A percentile compares a stretch with the other conserved stretches of the same genome.
These are phyloP conservation scores for Elymus sibiricus DNA, from an alignment of 176 grass and related monocot genomes.

Conservation along the genomic window DNA sequence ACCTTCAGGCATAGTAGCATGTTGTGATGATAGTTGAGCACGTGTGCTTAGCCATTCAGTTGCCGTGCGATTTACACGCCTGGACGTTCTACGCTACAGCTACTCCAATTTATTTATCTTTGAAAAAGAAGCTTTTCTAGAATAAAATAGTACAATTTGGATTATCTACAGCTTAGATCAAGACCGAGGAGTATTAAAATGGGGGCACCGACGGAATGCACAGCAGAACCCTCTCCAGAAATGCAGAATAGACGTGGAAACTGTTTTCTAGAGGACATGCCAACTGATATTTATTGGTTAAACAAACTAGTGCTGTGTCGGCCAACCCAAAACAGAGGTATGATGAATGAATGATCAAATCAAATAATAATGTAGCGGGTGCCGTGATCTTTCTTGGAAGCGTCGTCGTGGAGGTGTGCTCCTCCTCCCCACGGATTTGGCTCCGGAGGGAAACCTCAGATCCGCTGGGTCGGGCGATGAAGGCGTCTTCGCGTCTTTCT, in stretches of 20 bases:
- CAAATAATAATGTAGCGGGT: background rate
- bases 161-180: background rate
- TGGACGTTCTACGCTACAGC: background rate
- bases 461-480: too few species aligned
- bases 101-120: too few species aligned
- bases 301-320: background rate
- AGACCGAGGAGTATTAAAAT: background rate
- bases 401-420: too few species aligned
- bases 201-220: conserved; percentile 11
- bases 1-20: background rate
- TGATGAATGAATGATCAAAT: background rate
- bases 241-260: background rate
- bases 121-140: background rate
- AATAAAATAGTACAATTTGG: background rate
- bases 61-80: background rate
- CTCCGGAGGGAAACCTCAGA: too few species aligned
- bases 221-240: background rate
- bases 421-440: too few species aligned
- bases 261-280: background rate
- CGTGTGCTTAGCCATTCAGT: background rate
- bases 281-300: background rate
- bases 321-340: background rate
- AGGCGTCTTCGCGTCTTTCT: too few species aligned
- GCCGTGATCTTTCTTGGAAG: too few species aligned
- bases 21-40: background rate